These are phyloP conservation scores for Capillidium heterosporum DNA, from an alignment of 371 early-diverging fungal species.

Conservation along the genomic window DNA sequence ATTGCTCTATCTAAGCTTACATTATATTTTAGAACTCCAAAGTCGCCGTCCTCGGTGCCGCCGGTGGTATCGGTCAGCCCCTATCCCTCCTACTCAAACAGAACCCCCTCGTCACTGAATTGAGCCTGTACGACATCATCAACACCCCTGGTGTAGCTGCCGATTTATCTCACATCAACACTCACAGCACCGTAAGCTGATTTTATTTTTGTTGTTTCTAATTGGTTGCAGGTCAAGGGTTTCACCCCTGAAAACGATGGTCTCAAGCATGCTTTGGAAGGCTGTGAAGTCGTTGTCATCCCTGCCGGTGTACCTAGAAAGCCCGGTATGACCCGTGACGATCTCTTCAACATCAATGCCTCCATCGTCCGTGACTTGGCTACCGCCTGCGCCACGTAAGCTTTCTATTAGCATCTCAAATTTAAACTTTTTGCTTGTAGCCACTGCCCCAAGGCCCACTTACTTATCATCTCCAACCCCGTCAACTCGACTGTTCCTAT, in stretches of 20 bases:
- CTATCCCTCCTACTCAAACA: slow-evolving; percentile 75
- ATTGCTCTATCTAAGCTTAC: too few relatives aligned
- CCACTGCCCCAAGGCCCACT: slow-evolving; percentile 88
- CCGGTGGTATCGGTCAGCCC: slow-evolving; percentile 87
- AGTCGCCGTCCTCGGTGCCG: slow-evolving; percentile 78
- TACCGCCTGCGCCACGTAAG: slow-evolving; percentile 33
- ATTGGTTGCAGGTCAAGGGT: slow-evolving; percentile 47
- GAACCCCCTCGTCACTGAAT: slow-evolving; percentile 59
- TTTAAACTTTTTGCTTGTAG: slow-evolving; percentile 14
- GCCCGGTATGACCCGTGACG: slow-evolving; percentile 99
- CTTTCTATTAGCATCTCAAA: slow-evolving; percentile 7
- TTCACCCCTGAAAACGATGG: slow-evolving; percentile 69
- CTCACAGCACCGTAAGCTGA: slow-evolving; percentile 47
- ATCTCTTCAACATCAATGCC: slow-evolving; percentile 57
- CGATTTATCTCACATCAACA: slow-evolving; percentile 94
- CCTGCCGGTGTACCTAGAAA: slow-evolving; percentile 99
- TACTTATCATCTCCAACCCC: slow-evolving; percentile 97
- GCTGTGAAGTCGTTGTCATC: slow-evolving; percentile 83
- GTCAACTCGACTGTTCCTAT: slow-evolving; percentile 99
- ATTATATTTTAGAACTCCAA: slow-evolving; percentile 15
- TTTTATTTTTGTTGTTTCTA: background rate
- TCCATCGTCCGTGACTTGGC: slow-evolving; percentile 21
- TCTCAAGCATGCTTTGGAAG: slow-evolving; percentile 71
- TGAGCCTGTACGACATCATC: slow-evolving; percentile 88
- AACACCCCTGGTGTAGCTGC: slow-evolving; percentile 96